phyloP scores from a whole-genome alignment of 1,284 basidiomycete genomes.

The Cystobasidiaceae sp. region DNA sequence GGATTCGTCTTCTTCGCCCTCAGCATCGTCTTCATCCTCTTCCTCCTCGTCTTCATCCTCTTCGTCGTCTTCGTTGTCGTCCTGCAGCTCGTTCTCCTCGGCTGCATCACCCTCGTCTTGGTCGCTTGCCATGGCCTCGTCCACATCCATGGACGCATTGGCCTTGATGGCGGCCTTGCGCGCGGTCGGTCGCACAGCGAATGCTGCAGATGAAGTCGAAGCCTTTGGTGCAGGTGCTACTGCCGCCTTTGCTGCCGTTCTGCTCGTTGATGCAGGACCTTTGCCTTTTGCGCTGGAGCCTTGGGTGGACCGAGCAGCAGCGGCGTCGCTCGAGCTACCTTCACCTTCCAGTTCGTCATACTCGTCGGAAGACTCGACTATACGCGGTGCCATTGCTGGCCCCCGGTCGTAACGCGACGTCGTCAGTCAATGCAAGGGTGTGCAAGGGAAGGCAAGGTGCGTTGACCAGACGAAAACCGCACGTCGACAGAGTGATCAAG shows the following conservation, averaged over 20 bases:
- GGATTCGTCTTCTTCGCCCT: constrained; percentile 4
- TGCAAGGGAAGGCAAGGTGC: neutral
- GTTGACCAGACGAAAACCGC: too few relatives aligned
- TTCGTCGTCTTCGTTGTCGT: constrained; percentile 10
- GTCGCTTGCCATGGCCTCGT: constrained; percentile 11
- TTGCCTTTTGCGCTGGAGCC: too few relatives aligned
- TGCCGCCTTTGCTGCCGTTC: neutral
- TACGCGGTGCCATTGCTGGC: constrained; percentile 28
- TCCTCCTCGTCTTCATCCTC: too few relatives aligned
- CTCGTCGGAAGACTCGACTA: constrained; percentile 22
- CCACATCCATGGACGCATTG: constrained; percentile 28
- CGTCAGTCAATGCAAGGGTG: too few relatives aligned
- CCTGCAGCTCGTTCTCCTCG: constrained; percentile 12
- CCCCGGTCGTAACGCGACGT: too few relatives aligned
- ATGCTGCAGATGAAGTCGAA: neutral
- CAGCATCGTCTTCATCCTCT: neutral
- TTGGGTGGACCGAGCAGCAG: neutral
- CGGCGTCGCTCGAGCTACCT: constrained; percentile 1
- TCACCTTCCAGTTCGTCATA: constrained; percentile 23
- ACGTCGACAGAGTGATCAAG: too few relatives aligned
- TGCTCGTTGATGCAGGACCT: neutral
- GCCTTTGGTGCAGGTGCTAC: neutral
- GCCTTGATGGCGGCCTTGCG: constrained; percentile 25
- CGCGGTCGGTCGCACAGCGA: constrained; percentile 15
- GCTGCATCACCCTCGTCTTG: constrained; percentile 17